Conservation (phyloP, 371 early-diverging fungal genomes). For the Mortierella sp. region DNA sequence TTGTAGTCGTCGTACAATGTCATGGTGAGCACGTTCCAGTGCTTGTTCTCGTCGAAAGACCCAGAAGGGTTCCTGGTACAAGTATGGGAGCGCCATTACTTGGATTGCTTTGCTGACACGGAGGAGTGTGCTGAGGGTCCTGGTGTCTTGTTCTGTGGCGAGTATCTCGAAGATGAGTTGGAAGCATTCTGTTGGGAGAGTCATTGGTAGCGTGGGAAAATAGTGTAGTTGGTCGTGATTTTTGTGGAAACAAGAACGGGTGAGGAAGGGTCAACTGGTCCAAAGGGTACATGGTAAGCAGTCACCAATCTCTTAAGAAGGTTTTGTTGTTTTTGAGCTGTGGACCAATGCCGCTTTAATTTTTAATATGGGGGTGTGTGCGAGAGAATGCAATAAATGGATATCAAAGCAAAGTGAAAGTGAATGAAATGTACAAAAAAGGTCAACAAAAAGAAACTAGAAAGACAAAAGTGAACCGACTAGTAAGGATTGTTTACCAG, state of each 20-base stretch:
- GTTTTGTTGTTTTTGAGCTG: background rate
- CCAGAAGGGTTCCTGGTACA: conserved; percentile 8
- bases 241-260: background rate
- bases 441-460: background rate
- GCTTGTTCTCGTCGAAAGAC: background rate
- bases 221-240: background rate
- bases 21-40: background rate
- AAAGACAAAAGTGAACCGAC: background rate
- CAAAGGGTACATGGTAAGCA: background rate
- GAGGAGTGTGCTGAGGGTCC: background rate
- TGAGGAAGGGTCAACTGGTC: no score
- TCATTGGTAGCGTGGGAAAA: background rate
- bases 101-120: conserved; percentile 7
- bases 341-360: background rate
- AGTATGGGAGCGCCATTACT: background rate
- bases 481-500: conserved; percentile 65
- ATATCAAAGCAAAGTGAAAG: background rate
- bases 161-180: conserved; percentile 8
- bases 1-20: background rate
- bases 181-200: conserved; percentile 5
- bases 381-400: background rate
- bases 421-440: conserved; percentile 1
- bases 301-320: background rate
- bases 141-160: background rate
- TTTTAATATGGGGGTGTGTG: background rate